Evolutionary conservation across 1,284 basidiomycete genomes (phyloP).

Genomic region (Meripilus lineatus): DNA sequence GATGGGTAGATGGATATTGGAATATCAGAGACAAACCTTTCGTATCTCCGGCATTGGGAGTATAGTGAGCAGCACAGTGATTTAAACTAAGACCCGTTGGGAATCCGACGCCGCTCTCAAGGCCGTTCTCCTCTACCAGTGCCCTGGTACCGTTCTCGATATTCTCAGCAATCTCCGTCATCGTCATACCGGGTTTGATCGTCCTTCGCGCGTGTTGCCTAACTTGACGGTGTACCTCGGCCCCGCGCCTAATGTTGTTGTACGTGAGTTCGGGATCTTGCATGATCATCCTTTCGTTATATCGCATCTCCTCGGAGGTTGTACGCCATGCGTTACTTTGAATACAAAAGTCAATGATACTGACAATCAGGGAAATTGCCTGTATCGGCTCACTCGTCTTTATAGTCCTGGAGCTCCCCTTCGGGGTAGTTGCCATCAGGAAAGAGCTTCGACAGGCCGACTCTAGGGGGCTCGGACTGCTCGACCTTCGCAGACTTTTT

Average conservation of each 20-base stretch:
- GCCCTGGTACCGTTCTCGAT: constrained; percentile 92
- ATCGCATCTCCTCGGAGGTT: constrained; percentile 88
- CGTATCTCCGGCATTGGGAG: constrained; percentile 94
- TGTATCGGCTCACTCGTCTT: constrained; percentile 67
- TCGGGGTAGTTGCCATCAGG: constrained; percentile 83
- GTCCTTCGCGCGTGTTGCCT: constrained; percentile 76
- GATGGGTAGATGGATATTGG: no score
- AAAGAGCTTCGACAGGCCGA: constrained; percentile 90
- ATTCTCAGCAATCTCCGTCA: constrained; percentile 92
- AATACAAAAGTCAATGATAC: constrained; percentile 2
- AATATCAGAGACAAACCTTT: constrained; percentile 47
- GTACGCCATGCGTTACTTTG: constrained; percentile 80
- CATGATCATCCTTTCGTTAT: constrained; percentile 72
- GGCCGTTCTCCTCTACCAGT: constrained; percentile 86
- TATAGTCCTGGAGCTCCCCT: constrained; percentile 91
- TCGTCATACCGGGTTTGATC: constrained; percentile 92
- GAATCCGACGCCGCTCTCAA: constrained; percentile 88
- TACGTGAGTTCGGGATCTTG: constrained; percentile 84
- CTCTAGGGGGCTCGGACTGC: constrained; percentile 92
- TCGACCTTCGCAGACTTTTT: constrained; percentile 71
- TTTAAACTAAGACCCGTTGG: constrained; percentile 97
- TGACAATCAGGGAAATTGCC: constrained; percentile 6
- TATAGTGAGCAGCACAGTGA: constrained; percentile 95
- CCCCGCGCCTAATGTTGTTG: constrained; percentile 84
- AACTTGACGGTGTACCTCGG: constrained; percentile 96